Evolutionary conservation across 768 basidiomycete species (phyloP).

Genomic region (Tephrocybe sp.): DNA sequence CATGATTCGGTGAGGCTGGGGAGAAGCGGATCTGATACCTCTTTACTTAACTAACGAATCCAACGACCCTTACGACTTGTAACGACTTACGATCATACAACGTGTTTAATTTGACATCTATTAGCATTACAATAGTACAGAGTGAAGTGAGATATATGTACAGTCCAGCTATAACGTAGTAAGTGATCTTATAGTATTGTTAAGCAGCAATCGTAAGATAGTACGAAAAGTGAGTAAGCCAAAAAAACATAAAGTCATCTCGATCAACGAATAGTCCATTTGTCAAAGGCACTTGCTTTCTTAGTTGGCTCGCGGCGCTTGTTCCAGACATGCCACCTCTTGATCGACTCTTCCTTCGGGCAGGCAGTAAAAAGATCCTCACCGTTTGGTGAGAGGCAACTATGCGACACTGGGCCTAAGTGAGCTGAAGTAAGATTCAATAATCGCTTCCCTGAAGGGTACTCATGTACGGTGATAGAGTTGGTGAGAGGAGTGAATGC

Average conservation of each 20-base stretch:
- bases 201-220: background rate
- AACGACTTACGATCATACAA: slow-evolving; percentile 3
- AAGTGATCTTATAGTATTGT: too few relatives aligned
- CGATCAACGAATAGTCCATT: slow-evolving; percentile 40
- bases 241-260: background rate
- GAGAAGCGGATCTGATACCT: background rate
- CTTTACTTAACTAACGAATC: background rate
- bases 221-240: background rate
- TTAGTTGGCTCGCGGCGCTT: slow-evolving; percentile 27
- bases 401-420: slow-evolving; percentile 50
- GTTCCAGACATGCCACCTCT: slow-evolving; percentile 74
- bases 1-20: background rate
- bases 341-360: slow-evolving; percentile 63
- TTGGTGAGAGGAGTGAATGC: slow-evolving; percentile 54
- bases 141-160: background rate
- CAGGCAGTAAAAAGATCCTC: slow-evolving; percentile 64
- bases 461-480: slow-evolving; percentile 67
- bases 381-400: slow-evolving; percentile 61
- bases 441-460: slow-evolving; percentile 55
- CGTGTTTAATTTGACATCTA: too few relatives aligned
- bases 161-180: too few relatives aligned
- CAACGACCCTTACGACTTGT: slow-evolving; percentile 3
- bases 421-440: slow-evolving; percentile 59
- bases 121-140: background rate
- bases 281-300: slow-evolving; percentile 43